Percentiles rank a stretch among this genome's conserved stretches.
These are phyloP conservation scores for Endocarpon pusillum DNA, from an alignment of 495 filamentous ascomycete species.

Conservation along the genomic window DNA sequence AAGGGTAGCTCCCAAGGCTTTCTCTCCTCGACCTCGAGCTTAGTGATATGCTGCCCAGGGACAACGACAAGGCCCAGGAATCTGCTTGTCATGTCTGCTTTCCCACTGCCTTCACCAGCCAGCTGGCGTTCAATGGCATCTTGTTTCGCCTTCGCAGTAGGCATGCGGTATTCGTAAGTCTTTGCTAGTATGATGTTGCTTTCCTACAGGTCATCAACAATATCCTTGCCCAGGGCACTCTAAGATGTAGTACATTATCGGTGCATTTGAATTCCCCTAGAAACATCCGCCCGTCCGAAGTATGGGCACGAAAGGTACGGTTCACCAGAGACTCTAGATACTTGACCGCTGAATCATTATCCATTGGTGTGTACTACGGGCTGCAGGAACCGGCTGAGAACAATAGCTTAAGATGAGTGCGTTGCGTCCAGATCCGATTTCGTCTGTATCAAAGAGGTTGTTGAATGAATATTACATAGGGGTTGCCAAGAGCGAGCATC, in stretches of 20 bases:
- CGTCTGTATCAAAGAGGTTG: no score
- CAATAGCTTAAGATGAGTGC: no score
- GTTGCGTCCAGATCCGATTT: no score
- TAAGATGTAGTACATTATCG: slow-evolving; percentile 44
- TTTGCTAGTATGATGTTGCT: slow-evolving; percentile 72
- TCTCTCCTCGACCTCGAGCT: slow-evolving; percentile 71
- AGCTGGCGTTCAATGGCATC: slow-evolving; percentile 20
- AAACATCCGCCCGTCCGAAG: slow-evolving; percentile 76
- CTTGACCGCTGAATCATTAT: slow-evolving; percentile 21
- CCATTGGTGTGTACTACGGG: no score
- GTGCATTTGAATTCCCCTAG: slow-evolving; percentile 85
- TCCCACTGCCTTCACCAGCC: slow-evolving; percentile 21
- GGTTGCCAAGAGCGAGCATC: no score
- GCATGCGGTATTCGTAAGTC: slow-evolving; percentile 75
- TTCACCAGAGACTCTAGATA: slow-evolving; percentile 32
- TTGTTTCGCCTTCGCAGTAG: slow-evolving; percentile 31
- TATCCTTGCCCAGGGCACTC: slow-evolving; percentile 8
- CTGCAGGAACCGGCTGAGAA: no score
- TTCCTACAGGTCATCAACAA: slow-evolving; percentile 29
- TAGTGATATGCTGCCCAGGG: slow-evolving; percentile 68
- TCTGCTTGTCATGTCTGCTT: slow-evolving; percentile 59
- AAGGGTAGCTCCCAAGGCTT: slow-evolving; percentile 4
- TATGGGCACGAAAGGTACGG: slow-evolving; percentile 52
- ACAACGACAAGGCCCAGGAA: slow-evolving; percentile 84
- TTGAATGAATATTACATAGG: no score